A percentile compares a stretch with the other conserved stretches of the same genome.
Conservation (phyloP, 2,329 filamentous ascomycete genomes). For the Acrodontium crateriforme region DNA sequence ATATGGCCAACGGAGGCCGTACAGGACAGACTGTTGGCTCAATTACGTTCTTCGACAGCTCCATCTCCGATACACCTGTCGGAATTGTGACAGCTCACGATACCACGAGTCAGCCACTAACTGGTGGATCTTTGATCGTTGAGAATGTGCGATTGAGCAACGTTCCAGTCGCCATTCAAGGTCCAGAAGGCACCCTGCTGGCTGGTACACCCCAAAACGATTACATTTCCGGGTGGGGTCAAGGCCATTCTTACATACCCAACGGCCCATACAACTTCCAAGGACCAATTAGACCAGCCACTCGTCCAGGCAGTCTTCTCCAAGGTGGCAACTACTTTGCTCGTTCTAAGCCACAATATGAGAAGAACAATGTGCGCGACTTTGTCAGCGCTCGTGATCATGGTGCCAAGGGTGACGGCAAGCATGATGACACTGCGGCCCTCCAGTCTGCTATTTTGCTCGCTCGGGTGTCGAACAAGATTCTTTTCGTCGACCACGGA, state of each 20-base stretch:
- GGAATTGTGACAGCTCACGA: slow-evolving; percentile 37
- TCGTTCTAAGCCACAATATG: slow-evolving; percentile 43
- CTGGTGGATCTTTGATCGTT: slow-evolving; percentile 38
- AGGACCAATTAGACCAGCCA: slow-evolving; percentile 30
- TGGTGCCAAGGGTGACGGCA: slow-evolving; percentile 38
- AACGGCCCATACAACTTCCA: slow-evolving; percentile 31
- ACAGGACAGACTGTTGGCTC: slow-evolving; percentile 38
- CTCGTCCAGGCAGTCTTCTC: slow-evolving; percentile 31
- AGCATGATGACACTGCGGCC: slow-evolving; percentile 45
- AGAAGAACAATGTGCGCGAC: slow-evolving; percentile 20
- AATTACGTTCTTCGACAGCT: slow-evolving; percentile 43
- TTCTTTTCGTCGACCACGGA: slow-evolving; percentile 66
- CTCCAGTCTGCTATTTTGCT: slow-evolving; percentile 43
- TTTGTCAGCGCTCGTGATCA: slow-evolving; percentile 32
- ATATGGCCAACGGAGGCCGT: slow-evolving; percentile 32
- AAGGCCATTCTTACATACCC: slow-evolving; percentile 32
- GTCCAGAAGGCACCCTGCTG: slow-evolving; percentile 24
- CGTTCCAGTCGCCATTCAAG: slow-evolving; percentile 32
- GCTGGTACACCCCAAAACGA: slow-evolving; percentile 23
- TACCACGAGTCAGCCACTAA: slow-evolving; percentile 28
- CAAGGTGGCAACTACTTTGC: slow-evolving; percentile 33
- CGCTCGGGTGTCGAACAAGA: slow-evolving; percentile 33
- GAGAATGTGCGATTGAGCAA: slow-evolving; percentile 42
- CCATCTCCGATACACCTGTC: slow-evolving; percentile 35
- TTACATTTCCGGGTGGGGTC: slow-evolving; percentile 27